phyloP scores from a whole-genome alignment of 768 basidiomycete genomes.

The Kwoniella europaea region DNA sequence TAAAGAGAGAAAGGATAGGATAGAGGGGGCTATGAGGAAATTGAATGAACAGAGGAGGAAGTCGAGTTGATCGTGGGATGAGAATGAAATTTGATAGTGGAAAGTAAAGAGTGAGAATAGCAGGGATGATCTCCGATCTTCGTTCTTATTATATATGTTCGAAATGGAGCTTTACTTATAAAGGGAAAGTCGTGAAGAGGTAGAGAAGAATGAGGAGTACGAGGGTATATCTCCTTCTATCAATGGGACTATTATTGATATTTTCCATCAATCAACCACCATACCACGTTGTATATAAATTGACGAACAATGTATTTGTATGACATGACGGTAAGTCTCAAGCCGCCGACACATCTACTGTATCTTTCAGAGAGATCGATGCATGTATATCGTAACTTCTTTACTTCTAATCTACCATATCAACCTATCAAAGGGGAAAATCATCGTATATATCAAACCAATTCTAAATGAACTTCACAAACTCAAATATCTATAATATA shows the following conservation, averaged over 20 bases:
- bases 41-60: constrained; percentile 11
- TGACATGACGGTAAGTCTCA: neutral
- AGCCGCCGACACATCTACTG: neutral
- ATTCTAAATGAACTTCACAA: too few relatives aligned
- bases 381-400: neutral
- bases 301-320: too few relatives aligned
- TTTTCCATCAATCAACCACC: too few relatives aligned
- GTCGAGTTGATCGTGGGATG: neutral
- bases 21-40: constrained; percentile 7
- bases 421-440: neutral
- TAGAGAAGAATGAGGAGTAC: too few relatives aligned
- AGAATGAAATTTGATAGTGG: neutral
- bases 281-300: too few relatives aligned
- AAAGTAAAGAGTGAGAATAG: neutral
- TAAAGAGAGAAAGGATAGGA: constrained; percentile 9
- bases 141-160: too few relatives aligned
- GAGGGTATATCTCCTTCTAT: too few relatives aligned
- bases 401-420: neutral
- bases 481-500: neutral
- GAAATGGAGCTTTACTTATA: too few relatives aligned
- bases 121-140: too few relatives aligned
- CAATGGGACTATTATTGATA: too few relatives aligned
- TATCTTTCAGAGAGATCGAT: neutral
- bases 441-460: too few relatives aligned
- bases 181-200: too few relatives aligned